Conservation (phyloP, 768 basidiomycete species). For the Termitomyces sp. region DNA sequence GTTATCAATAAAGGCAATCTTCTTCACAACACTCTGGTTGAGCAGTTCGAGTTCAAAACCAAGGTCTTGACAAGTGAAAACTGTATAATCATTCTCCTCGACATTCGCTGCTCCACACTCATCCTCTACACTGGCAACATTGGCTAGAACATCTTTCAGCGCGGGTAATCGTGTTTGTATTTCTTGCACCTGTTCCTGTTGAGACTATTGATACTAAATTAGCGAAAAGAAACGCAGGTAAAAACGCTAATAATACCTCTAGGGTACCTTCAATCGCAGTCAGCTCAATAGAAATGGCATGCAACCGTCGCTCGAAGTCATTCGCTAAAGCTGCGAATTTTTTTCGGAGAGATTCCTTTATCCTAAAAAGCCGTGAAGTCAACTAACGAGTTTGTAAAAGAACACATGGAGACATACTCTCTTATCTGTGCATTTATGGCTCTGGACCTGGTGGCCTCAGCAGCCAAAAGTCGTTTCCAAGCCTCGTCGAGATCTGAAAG, state of each 20-base stretch:
- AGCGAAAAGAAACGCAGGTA: neutral
- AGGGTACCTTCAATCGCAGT: conserved; percentile 69
- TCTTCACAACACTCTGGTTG: conserved; percentile 75
- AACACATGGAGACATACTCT: conserved; percentile 47
- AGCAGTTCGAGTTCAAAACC: conserved; percentile 85
- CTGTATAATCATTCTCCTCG: conserved; percentile 95
- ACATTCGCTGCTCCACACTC: conserved; percentile 85
- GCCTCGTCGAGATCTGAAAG: conserved; percentile 68
- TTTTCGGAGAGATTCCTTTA: conserved; percentile 75
- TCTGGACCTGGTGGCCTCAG: conserved; percentile 72
- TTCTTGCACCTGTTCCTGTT: conserved; percentile 60
- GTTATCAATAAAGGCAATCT: conserved; percentile 95
- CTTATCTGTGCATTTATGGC: conserved; percentile 87
- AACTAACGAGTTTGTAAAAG: neutral
- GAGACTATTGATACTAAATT: conserved; percentile 39
- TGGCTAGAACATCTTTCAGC: conserved; percentile 49
- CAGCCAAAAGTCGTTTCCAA: conserved; percentile 68
- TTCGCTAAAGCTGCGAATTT: conserved; percentile 76
- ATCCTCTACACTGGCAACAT: conserved; percentile 59
- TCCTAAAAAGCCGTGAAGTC: conserved; percentile 38
- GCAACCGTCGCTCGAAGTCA: conserved; percentile 64
- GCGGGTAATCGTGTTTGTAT: conserved; percentile 66
- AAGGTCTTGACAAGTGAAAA: conserved; percentile 84
- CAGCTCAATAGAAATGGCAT: conserved; percentile 64
- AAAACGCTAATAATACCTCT: conserved; percentile 41